Base-by-base conservation (phyloP, 2,329 filamentous ascomycete genomes). In the Claviceps digitariae region DNA sequence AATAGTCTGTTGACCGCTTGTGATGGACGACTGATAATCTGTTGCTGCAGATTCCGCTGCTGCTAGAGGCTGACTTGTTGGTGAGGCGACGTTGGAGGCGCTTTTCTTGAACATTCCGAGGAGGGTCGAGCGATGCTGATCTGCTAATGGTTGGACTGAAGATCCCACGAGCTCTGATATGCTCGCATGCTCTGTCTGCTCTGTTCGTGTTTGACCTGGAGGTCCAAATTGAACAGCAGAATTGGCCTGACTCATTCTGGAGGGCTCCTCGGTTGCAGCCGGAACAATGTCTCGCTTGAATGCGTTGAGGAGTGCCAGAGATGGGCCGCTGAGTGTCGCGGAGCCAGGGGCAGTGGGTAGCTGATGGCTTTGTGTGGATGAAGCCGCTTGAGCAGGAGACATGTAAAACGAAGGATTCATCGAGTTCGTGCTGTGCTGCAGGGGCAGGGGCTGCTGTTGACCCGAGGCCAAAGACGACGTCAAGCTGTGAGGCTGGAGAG, bases 401-500 rank as follows among this genome's bases (percentile, higher is more conserved):
- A 48, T 3, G 48, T 38, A 6, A 6, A 34, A 15, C 12, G 50
- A n/a, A 29, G 20, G 13, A 27, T 29, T 48, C 40, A n/a, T 29
- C 21, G 23, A n/a, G 17, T 41, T 31, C 17, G 9, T 17, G 10
- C 17, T 27, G 27, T 15, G 3, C 9, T 45, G 50, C 31, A 50
- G 53, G 20, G 9, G 10, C 13, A 15, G 13, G 31, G 20, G 4
- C 21, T 44, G 50, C 12, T 66, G 63, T 53, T 65, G 66, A 43
- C 64, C 63, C 2, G 58, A 61, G 27, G 60, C 64, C 31, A 62
- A 62, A n/a, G 73, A 71, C 45, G 79, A 74, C 53, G 78, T 66
- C 7, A 73, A 72, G 56, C 74, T 73, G 55, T 81, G 78, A 1
- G 79, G 75, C 48, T 79, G 76, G 7, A 76, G 78, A 29, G 77